These are phyloP conservation scores for Annona cherimola DNA, from an alignment of 164 flowering plant species.

Conservation along the genomic window DNA sequence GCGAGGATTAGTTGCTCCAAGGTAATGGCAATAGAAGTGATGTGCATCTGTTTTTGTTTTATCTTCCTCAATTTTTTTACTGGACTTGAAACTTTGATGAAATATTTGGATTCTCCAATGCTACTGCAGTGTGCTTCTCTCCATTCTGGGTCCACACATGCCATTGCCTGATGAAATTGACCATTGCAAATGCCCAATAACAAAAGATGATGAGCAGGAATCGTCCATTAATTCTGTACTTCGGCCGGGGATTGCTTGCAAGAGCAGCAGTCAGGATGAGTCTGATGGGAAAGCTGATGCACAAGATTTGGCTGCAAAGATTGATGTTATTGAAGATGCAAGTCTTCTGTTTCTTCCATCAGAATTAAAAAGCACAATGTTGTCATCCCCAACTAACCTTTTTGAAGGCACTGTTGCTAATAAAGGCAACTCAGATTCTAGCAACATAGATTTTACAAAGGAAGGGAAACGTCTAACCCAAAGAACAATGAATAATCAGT, in stretches of 20 bases:
- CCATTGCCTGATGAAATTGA: conserved; percentile 76
- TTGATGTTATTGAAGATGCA: conserved; percentile 56
- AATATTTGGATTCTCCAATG: not conserved
- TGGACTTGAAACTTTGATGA: conserved; percentile 6
- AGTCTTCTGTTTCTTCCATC: conserved; percentile 69
- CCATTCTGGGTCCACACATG: conserved; percentile 73
- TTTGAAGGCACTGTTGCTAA: conserved; percentile 22
- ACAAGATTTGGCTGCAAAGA: conserved; percentile 33
- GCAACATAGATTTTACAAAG: conserved; percentile 18
- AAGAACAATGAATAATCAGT: conserved; percentile 15
- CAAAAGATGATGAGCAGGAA: conserved; percentile 36
- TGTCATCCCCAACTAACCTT: conserved; percentile 28
- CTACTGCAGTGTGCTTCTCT: conserved; percentile 73
- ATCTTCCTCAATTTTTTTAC: conserved; percentile 1
- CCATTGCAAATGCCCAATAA: conserved; percentile 40
- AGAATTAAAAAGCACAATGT: conserved; percentile 42
- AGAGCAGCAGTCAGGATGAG: conserved; percentile 37
- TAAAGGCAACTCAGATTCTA: conserved; percentile 24
- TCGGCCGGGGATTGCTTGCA: conserved; percentile 28
- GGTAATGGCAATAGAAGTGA: conserved; percentile 32
- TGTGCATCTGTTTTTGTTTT: not conserved
- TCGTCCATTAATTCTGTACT: conserved; percentile 18
- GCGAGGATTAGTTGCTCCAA: conserved; percentile 76
- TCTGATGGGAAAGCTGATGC: conserved; percentile 43
- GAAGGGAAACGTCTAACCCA: conserved; percentile 30